Percentiles rank a stretch among this genome's conserved stretches.
phyloP scores from a whole-genome alignment of 805 yeast species.

The Teunomyces atbi region DNA sequence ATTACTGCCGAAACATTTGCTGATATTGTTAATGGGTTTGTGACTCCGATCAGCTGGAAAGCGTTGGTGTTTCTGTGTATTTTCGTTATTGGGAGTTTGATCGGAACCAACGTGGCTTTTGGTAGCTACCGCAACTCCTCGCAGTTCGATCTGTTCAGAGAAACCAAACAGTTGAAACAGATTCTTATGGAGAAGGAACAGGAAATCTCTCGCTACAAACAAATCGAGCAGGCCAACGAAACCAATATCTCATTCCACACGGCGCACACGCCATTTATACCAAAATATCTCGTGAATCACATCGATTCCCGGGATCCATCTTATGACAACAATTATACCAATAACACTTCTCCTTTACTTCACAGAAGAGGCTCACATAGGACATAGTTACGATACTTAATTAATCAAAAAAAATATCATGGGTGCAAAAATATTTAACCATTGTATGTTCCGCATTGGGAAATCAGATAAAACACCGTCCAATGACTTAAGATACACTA shows the following conservation, averaged over 20 bases:
- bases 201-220: conserved; percentile 1
- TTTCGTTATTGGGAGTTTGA: conserved; percentile 50
- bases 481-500: no score
- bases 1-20: conserved; percentile 83
- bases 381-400: neutral
- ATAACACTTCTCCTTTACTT: conserved; percentile 2
- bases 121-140: conserved; percentile 29
- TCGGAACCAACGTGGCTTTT: conserved; percentile 51
- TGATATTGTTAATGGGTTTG: conserved; percentile 73
- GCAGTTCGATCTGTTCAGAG: neutral
- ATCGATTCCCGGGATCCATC: conserved; percentile 2
- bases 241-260: conserved; percentile 1
- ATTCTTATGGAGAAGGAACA: neutral
- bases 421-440: conserved; percentile 5
- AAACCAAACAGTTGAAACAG: neutral
- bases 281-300: neutral
- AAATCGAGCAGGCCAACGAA: neutral
- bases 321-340: neutral
- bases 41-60: conserved; percentile 69
- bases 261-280: neutral
- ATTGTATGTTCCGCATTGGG: conserved; percentile 10
- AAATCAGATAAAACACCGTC: conserved; percentile 5
- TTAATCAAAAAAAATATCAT: neutral
- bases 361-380: neutral
- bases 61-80: conserved; percentile 51